Percentiles rank a stretch among this genome's conserved stretches.
phyloP scores from a whole-genome alignment of 176 grass and related monocot genomes.

The Oryza longistaminata region DNA sequence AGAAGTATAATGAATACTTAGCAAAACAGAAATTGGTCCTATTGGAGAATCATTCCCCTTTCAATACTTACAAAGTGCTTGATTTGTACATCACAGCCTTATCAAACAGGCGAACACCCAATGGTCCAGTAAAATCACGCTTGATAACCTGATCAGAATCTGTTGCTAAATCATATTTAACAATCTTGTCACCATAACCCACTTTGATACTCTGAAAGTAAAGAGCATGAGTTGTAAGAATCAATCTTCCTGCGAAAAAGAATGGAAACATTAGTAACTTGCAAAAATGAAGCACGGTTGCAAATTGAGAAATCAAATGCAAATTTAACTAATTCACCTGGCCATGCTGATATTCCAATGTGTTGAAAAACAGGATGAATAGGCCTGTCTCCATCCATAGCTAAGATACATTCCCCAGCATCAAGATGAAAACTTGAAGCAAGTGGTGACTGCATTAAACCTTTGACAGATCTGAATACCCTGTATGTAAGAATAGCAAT shows the following conservation, averaged over 20 bases:
- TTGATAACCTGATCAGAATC: conserved; percentile 81
- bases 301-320: conserved; percentile 13
- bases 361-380: conserved; percentile 79
- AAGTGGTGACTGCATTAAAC: conserved; percentile 42
- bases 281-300: conserved; percentile 12
- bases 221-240: conserved; percentile 89
- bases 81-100: conserved; percentile 88
- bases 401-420: conserved; percentile 73
- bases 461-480: conserved; percentile 61
- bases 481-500: conserved; percentile 37
- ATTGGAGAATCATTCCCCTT: conserved; percentile 27
- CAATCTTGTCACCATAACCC: conserved; percentile 64
- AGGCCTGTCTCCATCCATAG: conserved; percentile 72
- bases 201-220: conserved; percentile 82
- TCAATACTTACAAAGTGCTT: conserved; percentile 69
- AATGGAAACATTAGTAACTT: conserved; percentile 29
- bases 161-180: conserved; percentile 64
- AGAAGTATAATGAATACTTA: neutral
- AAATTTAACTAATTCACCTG: conserved; percentile 53
- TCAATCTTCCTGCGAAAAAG: conserved; percentile 74
- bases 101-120: conserved; percentile 91
- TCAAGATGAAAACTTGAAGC: conserved; percentile 57
- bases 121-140: conserved; percentile 72
- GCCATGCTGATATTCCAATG: conserved; percentile 74
- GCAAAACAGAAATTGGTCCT: conserved; percentile 32